Base-by-base conservation (phyloP, 306 rosid species). In the Argentina anserina region DNA sequence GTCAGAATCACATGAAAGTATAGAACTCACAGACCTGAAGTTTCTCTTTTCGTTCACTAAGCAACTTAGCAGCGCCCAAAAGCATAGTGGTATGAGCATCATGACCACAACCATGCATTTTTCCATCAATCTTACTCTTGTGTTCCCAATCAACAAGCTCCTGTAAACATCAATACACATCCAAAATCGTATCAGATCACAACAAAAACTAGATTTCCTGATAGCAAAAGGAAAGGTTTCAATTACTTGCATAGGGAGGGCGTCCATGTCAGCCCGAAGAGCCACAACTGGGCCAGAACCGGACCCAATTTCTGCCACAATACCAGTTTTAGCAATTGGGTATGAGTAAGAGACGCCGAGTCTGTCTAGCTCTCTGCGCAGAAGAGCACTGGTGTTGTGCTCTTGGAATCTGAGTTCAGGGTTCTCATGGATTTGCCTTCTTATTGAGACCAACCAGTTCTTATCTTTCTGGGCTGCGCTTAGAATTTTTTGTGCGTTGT, bases 121-220 rank as follows among this genome's bases (percentile, higher is more conserved):
- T 81, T 18, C 93, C 88, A 23, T 88, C 91, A 49, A 86, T 65
- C 79, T 86, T 90, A 80, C 96, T 90, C 87, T 81, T 86, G 70
- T 88, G 85, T 65, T 86, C 87, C 93, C 96, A 88, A 49, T 88
- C 90, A 76, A 80, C 93, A 77, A 88, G 91, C 81, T 88, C 96
- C 93, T 90, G 70, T 5, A 65, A 18, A 73, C 59, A 65, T 36
- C 67, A 15, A 53, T 47, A 67, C 64, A 36, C n/a, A 67, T 9
- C 11, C 10, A 33, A 29, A 63, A 2, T 8, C 7, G 7, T 9
- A 42, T 9, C 26, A 31, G 1, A 58, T 25, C 40, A 49, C 21
- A 20, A 46, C 29, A 9, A 9, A 2, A 55, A 40, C 37, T 17
- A 3, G 20, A 1, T 18, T 25, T 18, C 13, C 47, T 13, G 4